These are phyloP conservation scores for Aspergillus oerlinghausenensis DNA, from an alignment of 2,329 filamentous ascomycete genomes.

Conservation along the genomic window DNA sequence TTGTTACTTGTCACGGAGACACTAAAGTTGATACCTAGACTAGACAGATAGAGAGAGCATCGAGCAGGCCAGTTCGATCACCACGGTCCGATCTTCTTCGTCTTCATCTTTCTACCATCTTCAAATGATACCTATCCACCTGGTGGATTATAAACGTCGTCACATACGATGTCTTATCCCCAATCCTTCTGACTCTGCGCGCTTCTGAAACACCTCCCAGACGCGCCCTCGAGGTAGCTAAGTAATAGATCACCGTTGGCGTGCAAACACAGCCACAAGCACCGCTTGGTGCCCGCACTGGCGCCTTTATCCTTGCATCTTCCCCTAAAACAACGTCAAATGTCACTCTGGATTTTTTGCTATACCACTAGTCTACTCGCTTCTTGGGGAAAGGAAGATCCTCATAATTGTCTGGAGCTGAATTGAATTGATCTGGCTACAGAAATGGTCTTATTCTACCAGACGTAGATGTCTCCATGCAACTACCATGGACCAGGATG, in stretches of 20 bases:
- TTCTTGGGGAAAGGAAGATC: background rate
- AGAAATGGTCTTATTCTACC: conserved; percentile 10
- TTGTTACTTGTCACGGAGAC: too few relatives aligned
- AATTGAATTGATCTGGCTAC: conserved; percentile 13
- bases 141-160: background rate
- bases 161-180: background rate
- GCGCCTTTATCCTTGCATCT: background rate
- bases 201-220: background rate
- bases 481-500: conserved; percentile 23
- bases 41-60: background rate
- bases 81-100: background rate
- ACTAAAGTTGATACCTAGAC: too few relatives aligned
- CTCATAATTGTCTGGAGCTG: background rate
- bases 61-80: background rate
- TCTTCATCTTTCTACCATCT: background rate
- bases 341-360: background rate
- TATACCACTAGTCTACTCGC: background rate
- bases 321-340: background rate
- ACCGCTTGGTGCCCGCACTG: background rate
- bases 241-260: background rate
- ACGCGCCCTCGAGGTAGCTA: background rate
- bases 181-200: background rate
- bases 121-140: background rate
- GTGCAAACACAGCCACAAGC: conserved; percentile 1
- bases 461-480: conserved; percentile 14